A percentile compares a stretch with the other conserved stretches of the same genome.
These are phyloP conservation scores for Ceratobasidium sp. DNA, from an alignment of 1,284 basidiomycete genomes.

Conservation along the genomic window DNA sequence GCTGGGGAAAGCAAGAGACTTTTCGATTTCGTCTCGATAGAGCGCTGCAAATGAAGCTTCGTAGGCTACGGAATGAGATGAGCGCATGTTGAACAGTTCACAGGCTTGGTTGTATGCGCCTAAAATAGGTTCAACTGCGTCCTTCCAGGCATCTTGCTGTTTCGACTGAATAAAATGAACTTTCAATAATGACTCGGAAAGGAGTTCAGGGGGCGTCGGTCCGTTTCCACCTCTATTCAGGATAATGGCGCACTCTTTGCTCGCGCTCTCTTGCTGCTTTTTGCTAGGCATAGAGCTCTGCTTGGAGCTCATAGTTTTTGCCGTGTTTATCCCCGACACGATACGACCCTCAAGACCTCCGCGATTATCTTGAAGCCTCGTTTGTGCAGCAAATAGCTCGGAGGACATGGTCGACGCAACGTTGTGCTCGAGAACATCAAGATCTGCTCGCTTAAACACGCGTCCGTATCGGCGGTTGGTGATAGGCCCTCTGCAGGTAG, in stretches of 20 bases:
- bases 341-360: background rate
- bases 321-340: background rate
- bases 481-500: slow-evolving; percentile 67
- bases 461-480: slow-evolving; percentile 70
- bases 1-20: slow-evolving; percentile 50
- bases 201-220: background rate
- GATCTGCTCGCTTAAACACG: slow-evolving; percentile 69
- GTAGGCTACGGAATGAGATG: slow-evolving; percentile 68
- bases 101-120: slow-evolving; percentile 59
- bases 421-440: slow-evolving; percentile 75
- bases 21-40: slow-evolving; percentile 62
- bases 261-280: background rate
- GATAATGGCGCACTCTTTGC: background rate
- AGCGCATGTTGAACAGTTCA: slow-evolving; percentile 58
- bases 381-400: slow-evolving; percentile 3
- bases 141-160: slow-evolving; percentile 58
- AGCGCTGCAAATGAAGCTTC: slow-evolving; percentile 66
- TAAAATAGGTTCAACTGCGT: slow-evolving; percentile 55
- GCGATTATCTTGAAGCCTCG: background rate
- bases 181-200: background rate
- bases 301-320: background rate
- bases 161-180: background rate
- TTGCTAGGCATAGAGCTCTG: background rate
- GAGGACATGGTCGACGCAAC: slow-evolving; percentile 59
- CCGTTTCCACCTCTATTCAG: background rate